These are phyloP conservation scores for Aspergillus eucalypticola DNA, from an alignment of 2,329 filamentous ascomycete species.

Conservation along the genomic window DNA sequence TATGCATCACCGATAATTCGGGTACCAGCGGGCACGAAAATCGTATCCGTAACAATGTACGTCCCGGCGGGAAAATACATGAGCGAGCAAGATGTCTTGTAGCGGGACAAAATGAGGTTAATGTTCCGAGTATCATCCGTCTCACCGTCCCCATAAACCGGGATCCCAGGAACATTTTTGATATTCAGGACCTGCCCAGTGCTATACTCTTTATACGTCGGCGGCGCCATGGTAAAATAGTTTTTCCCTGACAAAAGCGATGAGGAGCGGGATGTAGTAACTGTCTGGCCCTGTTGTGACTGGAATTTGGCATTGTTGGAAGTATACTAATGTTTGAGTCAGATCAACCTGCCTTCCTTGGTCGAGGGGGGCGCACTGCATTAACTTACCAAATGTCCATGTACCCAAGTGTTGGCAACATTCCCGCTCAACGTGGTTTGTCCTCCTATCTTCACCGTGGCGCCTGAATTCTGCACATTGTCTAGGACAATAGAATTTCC, in stretches of 20 bases:
- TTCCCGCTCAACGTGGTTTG: slow-evolving; percentile 22
- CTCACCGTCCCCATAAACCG: slow-evolving; percentile 46
- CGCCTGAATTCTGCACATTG: slow-evolving; percentile 31
- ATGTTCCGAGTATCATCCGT: slow-evolving; percentile 42
- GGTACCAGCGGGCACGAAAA: slow-evolving; percentile 50
- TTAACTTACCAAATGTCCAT: slow-evolving; percentile 32
- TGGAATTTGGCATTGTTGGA: slow-evolving; percentile 19
- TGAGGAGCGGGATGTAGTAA: slow-evolving; percentile 30
- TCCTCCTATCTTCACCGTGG: slow-evolving; percentile 30
- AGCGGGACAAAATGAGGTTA: slow-evolving; percentile 33
- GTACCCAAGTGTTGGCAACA: slow-evolving; percentile 32
- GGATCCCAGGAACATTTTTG: slow-evolving; percentile 44
- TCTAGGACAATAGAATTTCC: slow-evolving; percentile 33
- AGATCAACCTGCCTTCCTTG: background rate
- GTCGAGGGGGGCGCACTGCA: background rate
- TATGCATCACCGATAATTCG: slow-evolving; percentile 58
- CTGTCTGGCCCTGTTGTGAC: slow-evolving; percentile 30
- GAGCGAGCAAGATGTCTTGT: slow-evolving; percentile 47
- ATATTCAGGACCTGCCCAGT: slow-evolving; percentile 49
- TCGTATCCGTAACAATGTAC: slow-evolving; percentile 51
- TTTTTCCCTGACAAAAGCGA: slow-evolving; percentile 33
- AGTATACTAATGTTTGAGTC: slow-evolving; percentile 16
- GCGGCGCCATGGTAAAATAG: slow-evolving; percentile 45
- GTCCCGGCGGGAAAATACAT: slow-evolving; percentile 59
- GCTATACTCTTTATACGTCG: slow-evolving; percentile 47